phyloP scores from a whole-genome alignment of 768 basidiomycete species.

The Podaxis sp. region DNA sequence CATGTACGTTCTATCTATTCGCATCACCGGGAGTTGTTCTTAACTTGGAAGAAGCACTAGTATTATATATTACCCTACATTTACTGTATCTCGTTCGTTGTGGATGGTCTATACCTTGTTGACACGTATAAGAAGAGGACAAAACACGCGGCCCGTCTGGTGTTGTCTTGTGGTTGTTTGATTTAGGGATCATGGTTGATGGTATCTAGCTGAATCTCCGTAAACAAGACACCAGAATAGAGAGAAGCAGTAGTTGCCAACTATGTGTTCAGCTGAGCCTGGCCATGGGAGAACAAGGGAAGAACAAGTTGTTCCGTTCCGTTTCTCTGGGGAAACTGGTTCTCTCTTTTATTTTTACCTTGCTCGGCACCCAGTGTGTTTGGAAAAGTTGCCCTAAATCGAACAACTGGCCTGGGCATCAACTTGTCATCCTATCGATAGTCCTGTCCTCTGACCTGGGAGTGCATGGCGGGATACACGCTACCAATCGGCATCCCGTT shows the following conservation, averaged over 20 bases:
- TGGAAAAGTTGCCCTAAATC: not conserved
- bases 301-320: not conserved
- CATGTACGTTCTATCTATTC: constrained; percentile 9
- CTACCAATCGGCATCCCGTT: not conserved
- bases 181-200: no score
- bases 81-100: constrained; percentile 5
- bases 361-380: not conserved
- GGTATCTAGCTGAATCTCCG: not conserved
- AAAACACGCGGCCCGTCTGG: not conserved
- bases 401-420: not conserved
- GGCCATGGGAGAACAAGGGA: not conserved
- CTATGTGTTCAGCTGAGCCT: not conserved
- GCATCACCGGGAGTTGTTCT: not conserved
- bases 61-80: constrained; percentile 5
- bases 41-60: not conserved
- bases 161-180: no score
- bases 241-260: not conserved
- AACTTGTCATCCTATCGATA: not conserved
- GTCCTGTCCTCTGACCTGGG: constrained; percentile 2
- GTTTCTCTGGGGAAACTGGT: not conserved
- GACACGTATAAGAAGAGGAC: not conserved
- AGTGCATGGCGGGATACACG: not conserved
- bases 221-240: not conserved
- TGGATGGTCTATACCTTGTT: not conserved
- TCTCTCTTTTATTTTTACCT: not conserved